Conservation (phyloP, 2,329 filamentous ascomycete genomes). For the Phaeosphaeriaceae sp. region DNA sequence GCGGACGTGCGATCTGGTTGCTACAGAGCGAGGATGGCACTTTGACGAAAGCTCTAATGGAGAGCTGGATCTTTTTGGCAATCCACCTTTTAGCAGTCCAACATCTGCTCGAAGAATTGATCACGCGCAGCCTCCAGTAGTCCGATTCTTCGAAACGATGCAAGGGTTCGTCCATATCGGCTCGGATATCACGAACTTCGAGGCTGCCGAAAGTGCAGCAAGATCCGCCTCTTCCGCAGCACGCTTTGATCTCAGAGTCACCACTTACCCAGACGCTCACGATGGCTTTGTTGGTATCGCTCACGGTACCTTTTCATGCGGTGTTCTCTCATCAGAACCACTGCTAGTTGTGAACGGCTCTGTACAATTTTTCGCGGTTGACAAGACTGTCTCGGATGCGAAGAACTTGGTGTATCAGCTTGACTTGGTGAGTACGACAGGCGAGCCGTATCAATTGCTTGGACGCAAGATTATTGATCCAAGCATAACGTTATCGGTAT, state of each 20-base stretch:
- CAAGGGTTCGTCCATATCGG: constrained; percentile 61
- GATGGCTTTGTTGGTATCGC: neutral
- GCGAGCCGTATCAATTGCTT: constrained; percentile 63
- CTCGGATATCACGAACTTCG: constrained; percentile 60
- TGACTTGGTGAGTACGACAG: constrained; percentile 63
- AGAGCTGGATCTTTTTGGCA: neutral
- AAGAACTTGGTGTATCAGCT: constrained; percentile 68
- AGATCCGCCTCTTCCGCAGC: neutral
- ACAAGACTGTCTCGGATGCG: constrained; percentile 63
- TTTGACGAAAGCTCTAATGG: constrained; percentile 47
- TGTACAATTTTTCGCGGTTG: constrained; percentile 64
- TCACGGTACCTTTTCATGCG: constrained; percentile 63
- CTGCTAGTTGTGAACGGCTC: constrained; percentile 67
- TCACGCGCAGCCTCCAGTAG: neutral
- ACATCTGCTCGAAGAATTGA: neutral
- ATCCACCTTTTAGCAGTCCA: neutral
- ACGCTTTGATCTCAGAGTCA: neutral
- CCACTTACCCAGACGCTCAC: neutral
- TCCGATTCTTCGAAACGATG: constrained; percentile 68
- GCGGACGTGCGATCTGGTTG: constrained; percentile 60
- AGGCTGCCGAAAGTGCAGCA: constrained; percentile 42
- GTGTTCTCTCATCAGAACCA: constrained; percentile 50
- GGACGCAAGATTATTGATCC: constrained; percentile 70
- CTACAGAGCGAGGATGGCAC: constrained; percentile 45
- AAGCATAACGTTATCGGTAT: constrained; percentile 62